Evolutionary conservation across 2,329 filamentous ascomycete species (phyloP).

Genomic region (Macrophomina pseudophaseolina): DNA sequence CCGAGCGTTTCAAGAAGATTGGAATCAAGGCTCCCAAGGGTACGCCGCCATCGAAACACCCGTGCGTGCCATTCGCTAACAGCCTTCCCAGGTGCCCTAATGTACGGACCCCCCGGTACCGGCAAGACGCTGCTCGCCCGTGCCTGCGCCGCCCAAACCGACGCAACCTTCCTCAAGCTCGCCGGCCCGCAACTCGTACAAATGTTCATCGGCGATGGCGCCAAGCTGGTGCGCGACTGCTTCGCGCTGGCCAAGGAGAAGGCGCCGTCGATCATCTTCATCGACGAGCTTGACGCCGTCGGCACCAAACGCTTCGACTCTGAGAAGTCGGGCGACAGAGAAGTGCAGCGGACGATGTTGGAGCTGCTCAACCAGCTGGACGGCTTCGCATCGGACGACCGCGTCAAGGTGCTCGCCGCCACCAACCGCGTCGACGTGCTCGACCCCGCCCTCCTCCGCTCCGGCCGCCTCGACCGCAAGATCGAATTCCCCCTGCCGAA

Average conservation of each 20-base stretch:
- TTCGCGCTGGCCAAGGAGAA: constrained; percentile 99
- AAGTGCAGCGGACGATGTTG: constrained; percentile 98
- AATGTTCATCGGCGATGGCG: constrained; percentile 99
- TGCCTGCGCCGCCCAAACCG: constrained; percentile 96
- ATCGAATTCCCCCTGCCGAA: constrained; percentile 98
- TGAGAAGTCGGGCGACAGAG: constrained; percentile 95
- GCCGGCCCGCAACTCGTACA: constrained; percentile 97
- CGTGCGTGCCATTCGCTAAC: constrained; percentile 26
- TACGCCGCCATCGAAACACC: constrained; percentile 48
- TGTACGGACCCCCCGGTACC: constrained; percentile 94
- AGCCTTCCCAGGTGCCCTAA: constrained; percentile 74
- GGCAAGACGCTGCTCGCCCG: constrained; percentile 91
- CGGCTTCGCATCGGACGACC: constrained; percentile 94
- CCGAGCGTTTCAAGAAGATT: constrained; percentile 98
- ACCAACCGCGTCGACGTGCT: constrained; percentile 95
- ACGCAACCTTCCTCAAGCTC: constrained; percentile 98
- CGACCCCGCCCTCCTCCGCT: constrained; percentile 88
- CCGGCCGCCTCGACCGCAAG: constrained; percentile 91
- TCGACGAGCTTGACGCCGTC: constrained; percentile 97
- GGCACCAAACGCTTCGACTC: constrained; percentile 99
- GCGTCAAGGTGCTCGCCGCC: constrained; percentile 93
- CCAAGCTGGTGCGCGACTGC: constrained; percentile 95
- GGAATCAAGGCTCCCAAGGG: constrained; percentile 99
- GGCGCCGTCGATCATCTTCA: constrained; percentile 98
- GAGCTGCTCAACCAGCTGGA: constrained; percentile 98